Base-by-base conservation (phyloP, 495 filamentous ascomycete species). In the Apiosordaria backusii region DNA sequence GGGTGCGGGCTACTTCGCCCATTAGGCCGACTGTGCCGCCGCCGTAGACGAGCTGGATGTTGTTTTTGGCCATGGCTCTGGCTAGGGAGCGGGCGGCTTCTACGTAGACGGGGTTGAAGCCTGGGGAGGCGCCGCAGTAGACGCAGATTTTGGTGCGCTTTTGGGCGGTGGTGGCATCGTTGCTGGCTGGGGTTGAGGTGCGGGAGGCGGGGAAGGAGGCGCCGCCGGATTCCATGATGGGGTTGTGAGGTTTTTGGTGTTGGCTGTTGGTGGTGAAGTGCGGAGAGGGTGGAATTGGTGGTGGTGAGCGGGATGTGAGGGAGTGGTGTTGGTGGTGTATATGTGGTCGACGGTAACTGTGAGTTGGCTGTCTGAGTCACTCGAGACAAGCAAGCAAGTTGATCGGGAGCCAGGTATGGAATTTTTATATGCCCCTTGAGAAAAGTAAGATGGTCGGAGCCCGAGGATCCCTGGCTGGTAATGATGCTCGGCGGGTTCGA, bases 1-100 rank as follows among this genome's bases (percentile, higher is more conserved):
- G 87, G 0, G 92, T 93, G 55, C 86, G 86, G 27, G 95, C 91
- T 0, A 99, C 72, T 69, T 96, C 92, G 69, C 95, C 95, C 95
- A 99, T 99, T 23, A 99, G 82, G 7, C 95, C 95, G 6, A 90
- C 87, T 19, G 96, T 97, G 71, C 95, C 95, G 66, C 96, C 95
- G 72, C 95, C 95, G 77, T 97, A 99, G 62, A 98, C 90, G 29
- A 99, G 87, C 2, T 82, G 80, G 69, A 96, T 90, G 70, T 89
- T 87, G 71, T 91, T 81, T 64, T 84, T 79, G 76, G 91, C 86
- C 79, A 99, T 87, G 67, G 83, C 81, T 24, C 83, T 78, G 50
- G 90, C 95, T 7, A 99, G 88, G n/a, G 84, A 79, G 27, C 87
- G 87, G 1, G 96, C 96, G 4, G 92, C 88, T 73, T 86, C 87